A percentile compares a stretch with the other conserved stretches of the same genome.
These are phyloP conservation scores for Alternaria sp. DNA, from an alignment of 2,329 filamentous ascomycete genomes.

Conservation along the genomic window DNA sequence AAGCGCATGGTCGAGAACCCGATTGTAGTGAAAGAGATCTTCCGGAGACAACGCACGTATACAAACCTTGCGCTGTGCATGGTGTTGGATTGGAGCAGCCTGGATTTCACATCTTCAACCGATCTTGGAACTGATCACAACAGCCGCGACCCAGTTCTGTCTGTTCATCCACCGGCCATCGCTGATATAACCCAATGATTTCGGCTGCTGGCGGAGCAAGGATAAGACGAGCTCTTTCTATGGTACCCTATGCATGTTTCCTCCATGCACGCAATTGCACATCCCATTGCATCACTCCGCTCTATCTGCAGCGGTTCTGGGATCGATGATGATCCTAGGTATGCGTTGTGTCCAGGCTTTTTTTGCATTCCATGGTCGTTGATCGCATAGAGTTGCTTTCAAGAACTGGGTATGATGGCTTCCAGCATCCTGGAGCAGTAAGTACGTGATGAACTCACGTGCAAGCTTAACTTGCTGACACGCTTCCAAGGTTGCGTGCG, in stretches of 20 bases:
- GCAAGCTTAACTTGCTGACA: background rate
- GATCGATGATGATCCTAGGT: background rate
- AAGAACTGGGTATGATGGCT: background rate
- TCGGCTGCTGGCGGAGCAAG: background rate
- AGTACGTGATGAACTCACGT: background rate
- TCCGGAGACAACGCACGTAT: background rate
- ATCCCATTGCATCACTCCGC: conserved; percentile 14
- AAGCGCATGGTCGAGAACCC: background rate
- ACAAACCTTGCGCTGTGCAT: background rate
- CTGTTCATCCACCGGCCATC: background rate
- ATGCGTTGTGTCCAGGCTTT: background rate
- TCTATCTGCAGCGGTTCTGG: background rate
- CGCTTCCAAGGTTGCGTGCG: background rate
- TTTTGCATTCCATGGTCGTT: background rate
- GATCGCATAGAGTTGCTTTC: background rate
- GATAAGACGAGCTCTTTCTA: background rate
- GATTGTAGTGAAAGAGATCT: background rate
- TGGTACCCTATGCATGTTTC: conserved; percentile 4
- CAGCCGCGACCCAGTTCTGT: background rate
- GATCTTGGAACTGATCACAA: background rate
- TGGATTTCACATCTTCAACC: background rate
- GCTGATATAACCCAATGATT: background rate
- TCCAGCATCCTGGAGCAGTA: background rate
- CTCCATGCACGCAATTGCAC: conserved; percentile 17
- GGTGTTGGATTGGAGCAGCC: background rate